Base-by-base conservation (phyloP, 2,329 filamentous ascomycete genomes). In the Phialophora macrospora region DNA sequence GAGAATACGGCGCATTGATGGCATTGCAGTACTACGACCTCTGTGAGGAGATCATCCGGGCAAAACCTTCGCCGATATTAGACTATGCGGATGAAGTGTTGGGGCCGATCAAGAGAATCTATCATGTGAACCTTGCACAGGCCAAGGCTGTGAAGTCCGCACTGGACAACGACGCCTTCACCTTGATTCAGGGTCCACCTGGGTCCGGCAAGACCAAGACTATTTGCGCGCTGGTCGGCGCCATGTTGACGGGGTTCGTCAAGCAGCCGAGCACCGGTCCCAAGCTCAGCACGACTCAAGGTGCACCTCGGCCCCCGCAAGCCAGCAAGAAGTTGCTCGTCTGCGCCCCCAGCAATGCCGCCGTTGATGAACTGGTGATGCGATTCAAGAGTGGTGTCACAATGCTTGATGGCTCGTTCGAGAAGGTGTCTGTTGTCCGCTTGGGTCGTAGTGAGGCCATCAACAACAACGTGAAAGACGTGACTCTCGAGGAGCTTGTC, bases 171-270 rank as follows among this genome's bases (percentile, higher is more conserved):
- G 95, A 98, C 78, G 96, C 92, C 0, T 99, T 99, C 75, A 98
- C 95, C 2, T 82, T 99, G 67, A 93, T 99, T 72, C 95, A 99
- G 80, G 95, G 92, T 62, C 95, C 95, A 58, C 95, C 95, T 1
- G 95, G 95, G 77, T 97, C 95, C 3, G 95, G 94, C 74, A 99
- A 99, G 80, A 99, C 95, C 0, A 99, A 99, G 77, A 99, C 95
- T 0, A 99, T 99, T 67, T 87, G 96, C 63, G 95, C 94, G 34
- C 96, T 99, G 83, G 93, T 98, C 26, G 95, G 95, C 41, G 91
- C 92, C 44, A 82, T 99, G 17, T 78, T 97, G 52, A 90, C 88
- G 5, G 85, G 86, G 46, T 82, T 72, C 57, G 83, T 86, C 60
- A 80, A 81, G 59, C 78, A 76, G 17, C 80, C 80, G 48, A 83